Evolutionary conservation across 208 protist species (phyloP).

Genomic region (Porcisia deanei): DNA sequence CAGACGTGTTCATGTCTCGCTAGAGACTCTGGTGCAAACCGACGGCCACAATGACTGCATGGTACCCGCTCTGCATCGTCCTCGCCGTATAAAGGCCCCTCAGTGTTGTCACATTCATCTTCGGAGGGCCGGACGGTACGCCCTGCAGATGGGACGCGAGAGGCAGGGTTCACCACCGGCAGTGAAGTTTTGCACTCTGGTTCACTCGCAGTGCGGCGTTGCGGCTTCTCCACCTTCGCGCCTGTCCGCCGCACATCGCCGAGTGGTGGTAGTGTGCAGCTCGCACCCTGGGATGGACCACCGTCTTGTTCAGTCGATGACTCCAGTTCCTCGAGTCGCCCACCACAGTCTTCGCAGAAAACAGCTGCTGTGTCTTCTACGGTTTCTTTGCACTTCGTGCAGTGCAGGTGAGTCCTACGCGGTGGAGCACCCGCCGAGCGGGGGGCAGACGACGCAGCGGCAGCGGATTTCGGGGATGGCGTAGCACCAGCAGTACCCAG

Average conservation of each 20-base stretch:
- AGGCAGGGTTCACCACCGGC: not conserved
- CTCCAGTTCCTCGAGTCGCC: conserved; percentile 36
- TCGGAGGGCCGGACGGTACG: not conserved
- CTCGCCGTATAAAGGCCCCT: not conserved
- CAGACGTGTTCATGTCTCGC: conserved; percentile 76
- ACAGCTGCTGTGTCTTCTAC: conserved; percentile 45
- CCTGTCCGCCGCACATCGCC: conserved; percentile 8
- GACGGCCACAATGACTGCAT: conserved; percentile 78
- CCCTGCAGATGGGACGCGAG: not conserved
- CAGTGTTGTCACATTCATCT: not conserved
- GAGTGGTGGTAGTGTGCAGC: conserved; percentile 10
- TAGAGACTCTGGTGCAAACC: conserved; percentile 72
- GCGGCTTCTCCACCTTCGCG: not conserved
- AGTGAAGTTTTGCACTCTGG: not conserved
- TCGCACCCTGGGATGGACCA: conserved; percentile 4
- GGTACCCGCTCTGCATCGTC: conserved; percentile 31
- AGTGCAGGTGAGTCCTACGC: conserved; percentile 47
- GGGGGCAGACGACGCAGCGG: not conserved
- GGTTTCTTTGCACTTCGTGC: conserved; percentile 49
- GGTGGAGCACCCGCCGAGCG: not conserved
- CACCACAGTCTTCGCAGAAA: conserved; percentile 87
- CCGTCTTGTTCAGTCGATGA: not conserved
- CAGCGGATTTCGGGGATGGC: not conserved
- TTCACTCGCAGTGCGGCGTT: not conserved
- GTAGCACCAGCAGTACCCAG: conserved; percentile 45